Evolutionary conservation across 2,329 filamentous ascomycete genomes (phyloP).

Genomic region (Fusarium subtropicale): DNA sequence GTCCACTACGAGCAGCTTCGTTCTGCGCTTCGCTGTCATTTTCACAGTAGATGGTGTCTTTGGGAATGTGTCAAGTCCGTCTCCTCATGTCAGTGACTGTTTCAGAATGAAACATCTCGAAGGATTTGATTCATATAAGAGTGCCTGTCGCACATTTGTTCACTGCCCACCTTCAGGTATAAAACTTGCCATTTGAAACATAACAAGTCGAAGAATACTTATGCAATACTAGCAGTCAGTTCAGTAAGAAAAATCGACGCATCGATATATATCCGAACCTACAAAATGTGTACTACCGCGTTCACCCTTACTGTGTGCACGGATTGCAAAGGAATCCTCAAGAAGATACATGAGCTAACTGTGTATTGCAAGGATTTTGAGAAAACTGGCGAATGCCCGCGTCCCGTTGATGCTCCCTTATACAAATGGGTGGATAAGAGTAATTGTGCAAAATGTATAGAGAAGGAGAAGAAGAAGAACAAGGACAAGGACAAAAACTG

Average conservation of each 20-base stretch:
- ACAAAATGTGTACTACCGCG: neutral
- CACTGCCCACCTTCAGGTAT: neutral
- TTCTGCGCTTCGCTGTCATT: no score
- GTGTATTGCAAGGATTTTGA: neutral
- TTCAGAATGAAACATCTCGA: no score
- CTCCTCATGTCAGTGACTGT: no score
- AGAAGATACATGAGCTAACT: neutral
- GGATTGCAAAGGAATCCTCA: neutral
- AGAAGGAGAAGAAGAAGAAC: neutral
- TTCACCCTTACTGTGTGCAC: fast-evolving
- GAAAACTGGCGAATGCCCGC: neutral
- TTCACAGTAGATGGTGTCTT: neutral
- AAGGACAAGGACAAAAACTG: no score
- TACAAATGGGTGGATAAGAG: fast-evolving
- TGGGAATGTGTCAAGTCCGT: neutral
- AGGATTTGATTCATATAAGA: no score
- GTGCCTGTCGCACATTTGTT: neutral
- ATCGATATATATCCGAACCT: neutral
- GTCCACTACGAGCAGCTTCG: neutral
- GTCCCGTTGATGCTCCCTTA: fast-evolving
- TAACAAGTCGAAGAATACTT: neutral
- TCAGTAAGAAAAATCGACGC: neutral
- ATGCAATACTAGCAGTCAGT: neutral
- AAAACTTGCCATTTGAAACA: no score
- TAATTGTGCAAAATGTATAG: neutral